Conservation (phyloP, 108 stramenopile genomes). For the Skeletonema grethae region DNA sequence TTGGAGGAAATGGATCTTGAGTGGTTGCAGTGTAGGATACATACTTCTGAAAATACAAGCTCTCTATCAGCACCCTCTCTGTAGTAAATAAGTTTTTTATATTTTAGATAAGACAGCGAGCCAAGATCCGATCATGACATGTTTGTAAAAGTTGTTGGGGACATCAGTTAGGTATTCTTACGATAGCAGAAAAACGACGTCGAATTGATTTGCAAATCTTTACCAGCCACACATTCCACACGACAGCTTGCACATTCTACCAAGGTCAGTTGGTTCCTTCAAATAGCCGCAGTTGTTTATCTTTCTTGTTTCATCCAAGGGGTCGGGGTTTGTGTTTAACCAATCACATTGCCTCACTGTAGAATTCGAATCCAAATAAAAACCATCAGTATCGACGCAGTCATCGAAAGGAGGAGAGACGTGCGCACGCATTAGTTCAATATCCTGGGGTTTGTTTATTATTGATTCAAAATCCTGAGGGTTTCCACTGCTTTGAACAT, state of each 20-base stretch:
- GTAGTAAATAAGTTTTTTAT: too few species aligned
- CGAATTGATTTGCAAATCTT: neutral
- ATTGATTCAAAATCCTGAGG: neutral
- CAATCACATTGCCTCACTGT: constrained; percentile 32
- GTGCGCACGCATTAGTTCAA: neutral
- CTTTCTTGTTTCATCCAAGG: constrained; percentile 20
- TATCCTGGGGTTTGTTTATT: neutral
- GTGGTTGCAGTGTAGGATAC: too few species aligned
- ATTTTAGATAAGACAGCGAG: too few species aligned
- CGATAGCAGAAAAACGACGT: too few species aligned
- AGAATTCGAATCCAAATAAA: constrained; percentile 35
- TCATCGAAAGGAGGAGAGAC: constrained; percentile 18
- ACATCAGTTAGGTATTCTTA: too few species aligned
- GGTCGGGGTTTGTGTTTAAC: constrained; percentile 17
- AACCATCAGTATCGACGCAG: constrained; percentile 33
- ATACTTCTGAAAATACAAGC: too few species aligned
- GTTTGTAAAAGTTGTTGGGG: too few species aligned
- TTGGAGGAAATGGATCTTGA: too few species aligned
- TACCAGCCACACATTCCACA: constrained; percentile 36
- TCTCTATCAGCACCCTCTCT: too few species aligned
- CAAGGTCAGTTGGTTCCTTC: constrained; percentile 30
- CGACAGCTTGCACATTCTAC: constrained; percentile 36
- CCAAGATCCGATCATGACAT: too few species aligned
- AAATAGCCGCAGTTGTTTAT: constrained; percentile 36
- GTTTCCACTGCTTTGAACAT: neutral